These are phyloP conservation scores for Cucumis cinereus DNA, from an alignment of 306 rosid species.

Conservation along the genomic window DNA sequence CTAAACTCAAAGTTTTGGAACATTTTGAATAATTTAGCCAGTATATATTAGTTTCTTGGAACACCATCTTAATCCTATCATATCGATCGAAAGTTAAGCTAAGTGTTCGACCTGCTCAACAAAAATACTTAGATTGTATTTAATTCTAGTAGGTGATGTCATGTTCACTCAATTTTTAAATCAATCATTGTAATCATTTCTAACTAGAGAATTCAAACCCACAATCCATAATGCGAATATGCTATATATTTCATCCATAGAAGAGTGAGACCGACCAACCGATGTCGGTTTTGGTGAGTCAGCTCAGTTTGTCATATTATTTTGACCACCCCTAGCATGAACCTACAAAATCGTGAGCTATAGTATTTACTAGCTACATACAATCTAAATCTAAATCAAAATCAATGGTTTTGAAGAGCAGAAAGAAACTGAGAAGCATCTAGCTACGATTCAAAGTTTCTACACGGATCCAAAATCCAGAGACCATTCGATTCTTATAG, in stretches of 20 bases:
- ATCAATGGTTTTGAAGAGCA: background rate
- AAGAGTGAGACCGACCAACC: too few species aligned
- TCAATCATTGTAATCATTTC: background rate
- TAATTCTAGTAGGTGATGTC: background rate
- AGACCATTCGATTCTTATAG: constrained; percentile 26
- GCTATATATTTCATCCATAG: too few species aligned
- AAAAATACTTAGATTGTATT: background rate
- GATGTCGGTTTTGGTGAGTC: too few species aligned
- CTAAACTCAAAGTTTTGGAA: background rate
- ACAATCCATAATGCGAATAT: too few species aligned
- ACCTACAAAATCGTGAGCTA: background rate
- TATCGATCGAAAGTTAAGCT: too few species aligned
- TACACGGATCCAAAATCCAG: constrained; percentile 29
- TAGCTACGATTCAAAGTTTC: background rate
- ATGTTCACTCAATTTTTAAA: background rate
- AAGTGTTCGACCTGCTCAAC: too few species aligned
- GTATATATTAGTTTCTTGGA: background rate
- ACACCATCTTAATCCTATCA: background rate
- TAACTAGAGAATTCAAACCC: background rate
- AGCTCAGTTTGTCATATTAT: too few species aligned
- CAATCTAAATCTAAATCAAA: background rate
- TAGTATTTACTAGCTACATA: background rate
- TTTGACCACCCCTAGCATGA: background rate
- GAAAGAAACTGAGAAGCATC: constrained; percentile 19
- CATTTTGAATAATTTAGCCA: background rate